Evolutionary conservation across 169 alveolate species (phyloP), one percentile per base, ranked within the genome.

Genomic region (Plasmodium knowlesi): DNA sequence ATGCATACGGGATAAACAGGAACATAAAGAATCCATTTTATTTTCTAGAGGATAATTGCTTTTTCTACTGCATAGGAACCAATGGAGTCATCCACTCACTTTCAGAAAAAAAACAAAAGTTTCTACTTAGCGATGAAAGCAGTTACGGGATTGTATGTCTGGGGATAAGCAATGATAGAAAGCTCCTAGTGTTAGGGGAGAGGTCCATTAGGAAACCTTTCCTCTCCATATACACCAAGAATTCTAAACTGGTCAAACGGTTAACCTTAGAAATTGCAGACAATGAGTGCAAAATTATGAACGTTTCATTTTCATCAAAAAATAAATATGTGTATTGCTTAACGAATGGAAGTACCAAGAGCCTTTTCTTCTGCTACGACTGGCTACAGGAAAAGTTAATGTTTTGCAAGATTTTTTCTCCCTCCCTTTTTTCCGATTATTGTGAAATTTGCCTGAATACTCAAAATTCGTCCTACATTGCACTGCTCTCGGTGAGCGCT

Each of bases 291-390:
- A 80, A 30, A 67, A 89, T 89, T 79, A 73, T 81, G 94, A 78
- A 80, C 22, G 50, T 89, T 67, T 37, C 41, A 5, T 89, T 89
- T 89, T 89, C 94, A 8, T 81, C 94, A 28, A 89, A 89, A 70
- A 89, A 89, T 89, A 89, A 89, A 89, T 89, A 89, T 41, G 3
- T 89, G 41, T 89, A 89, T 80, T 89, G 94, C 71, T 32, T 89
- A 80, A 89, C 94, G 34, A 89, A 80, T 89, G 94, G 91, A 37
- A 79, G 57, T 54, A 89, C 94, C 34, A 89, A 89, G 73, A 89
- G 94, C 83, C 82, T 89, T 43, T 89, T 89, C 72, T 80, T 89
- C 73, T 89, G 94, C 67, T 89, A 89, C 82, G 94, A 89, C 32
- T 89, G 94, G 94, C 30, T 81, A 6, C 50, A 79, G 41, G 91